Conservation (phyloP, 306 rosid species). For the Aeschynomene evenia region DNA sequence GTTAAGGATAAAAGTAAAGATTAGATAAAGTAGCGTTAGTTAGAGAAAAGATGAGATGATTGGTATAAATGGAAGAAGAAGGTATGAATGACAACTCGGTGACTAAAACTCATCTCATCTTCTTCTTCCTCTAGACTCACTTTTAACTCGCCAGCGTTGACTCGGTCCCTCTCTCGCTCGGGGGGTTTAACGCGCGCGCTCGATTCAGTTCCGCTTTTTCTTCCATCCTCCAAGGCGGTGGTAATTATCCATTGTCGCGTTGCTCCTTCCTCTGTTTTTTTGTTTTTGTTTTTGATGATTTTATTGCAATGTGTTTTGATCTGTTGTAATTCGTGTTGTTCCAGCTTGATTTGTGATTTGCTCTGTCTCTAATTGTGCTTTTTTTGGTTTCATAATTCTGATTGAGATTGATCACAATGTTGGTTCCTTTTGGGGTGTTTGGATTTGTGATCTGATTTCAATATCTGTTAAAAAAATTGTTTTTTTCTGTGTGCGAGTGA, state of each 20-base stretch:
- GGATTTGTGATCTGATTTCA: slow-evolving; percentile 8
- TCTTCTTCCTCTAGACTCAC: slow-evolving; percentile 26
- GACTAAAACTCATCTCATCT: not conserved
- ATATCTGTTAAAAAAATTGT: not conserved
- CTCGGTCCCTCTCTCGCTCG: slow-evolving; percentile 21
- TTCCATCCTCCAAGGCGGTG: not conserved
- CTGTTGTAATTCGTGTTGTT: not conserved
- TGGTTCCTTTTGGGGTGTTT: not conserved
- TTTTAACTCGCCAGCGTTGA: slow-evolving; percentile 34
- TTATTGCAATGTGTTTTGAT: not conserved
- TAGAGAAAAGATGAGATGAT: not conserved
- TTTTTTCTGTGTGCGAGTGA: not conserved
- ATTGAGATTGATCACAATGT: slow-evolving; percentile 8
- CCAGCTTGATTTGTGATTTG: not conserved
- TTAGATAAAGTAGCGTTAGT: not conserved
- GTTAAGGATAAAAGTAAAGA: no score
- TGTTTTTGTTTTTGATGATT: not conserved
- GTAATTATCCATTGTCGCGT: not conserved
- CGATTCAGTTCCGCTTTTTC: slow-evolving; percentile 25
- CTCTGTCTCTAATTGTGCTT: not conserved
- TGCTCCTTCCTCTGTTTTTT: no score
- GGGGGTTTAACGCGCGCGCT: slow-evolving; percentile 6
- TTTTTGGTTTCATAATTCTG: not conserved
- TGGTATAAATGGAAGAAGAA: not conserved
- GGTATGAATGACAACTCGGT: not conserved